phyloP scores from a whole-genome alignment of 2,329 filamentous ascomycete species.

The Aspergillus ruber region DNA sequence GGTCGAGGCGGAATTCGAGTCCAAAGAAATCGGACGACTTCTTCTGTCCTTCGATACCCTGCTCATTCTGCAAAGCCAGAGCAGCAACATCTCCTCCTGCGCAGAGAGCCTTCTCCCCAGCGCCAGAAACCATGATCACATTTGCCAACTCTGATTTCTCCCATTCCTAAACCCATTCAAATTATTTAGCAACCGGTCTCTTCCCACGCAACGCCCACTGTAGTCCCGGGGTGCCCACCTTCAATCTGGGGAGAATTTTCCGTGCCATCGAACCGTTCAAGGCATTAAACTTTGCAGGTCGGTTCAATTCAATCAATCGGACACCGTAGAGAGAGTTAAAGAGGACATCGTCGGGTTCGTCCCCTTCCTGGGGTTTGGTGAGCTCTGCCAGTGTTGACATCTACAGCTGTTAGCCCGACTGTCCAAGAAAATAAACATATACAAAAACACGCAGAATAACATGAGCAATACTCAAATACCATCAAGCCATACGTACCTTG shows the following conservation, averaged over 20 bases:
- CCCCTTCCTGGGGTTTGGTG: slow-evolving; percentile 54
- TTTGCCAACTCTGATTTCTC: slow-evolving; percentile 91
- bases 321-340: slow-evolving; percentile 87
- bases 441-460: too few species aligned
- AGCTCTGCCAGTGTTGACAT: slow-evolving; percentile 36
- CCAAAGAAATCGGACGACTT: slow-evolving; percentile 80
- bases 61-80: slow-evolving; percentile 66
- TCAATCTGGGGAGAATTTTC: slow-evolving; percentile 82
- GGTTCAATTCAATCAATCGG: slow-evolving; percentile 88
- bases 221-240: slow-evolving; percentile 34
- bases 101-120: slow-evolving; percentile 78
- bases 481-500: slow-evolving; percentile 39
- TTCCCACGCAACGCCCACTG: neutral
- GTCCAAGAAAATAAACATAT: neutral
- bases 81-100: slow-evolving; percentile 84
- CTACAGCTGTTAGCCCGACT: slow-evolving; percentile 20
- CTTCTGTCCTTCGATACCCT: slow-evolving; percentile 63
- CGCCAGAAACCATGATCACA: slow-evolving; percentile 84
- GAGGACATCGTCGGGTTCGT: slow-evolving; percentile 83
- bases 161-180: slow-evolving; percentile 59
- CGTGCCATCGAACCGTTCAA: slow-evolving; percentile 90
- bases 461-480: too few species aligned
- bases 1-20: slow-evolving; percentile 92
- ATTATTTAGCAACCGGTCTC: slow-evolving; percentile 13
- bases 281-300: slow-evolving; percentile 84